These are phyloP conservation scores for Saksenaea oblongispora DNA, from an alignment of 371 early-diverging fungal genomes.

Conservation along the genomic window DNA sequence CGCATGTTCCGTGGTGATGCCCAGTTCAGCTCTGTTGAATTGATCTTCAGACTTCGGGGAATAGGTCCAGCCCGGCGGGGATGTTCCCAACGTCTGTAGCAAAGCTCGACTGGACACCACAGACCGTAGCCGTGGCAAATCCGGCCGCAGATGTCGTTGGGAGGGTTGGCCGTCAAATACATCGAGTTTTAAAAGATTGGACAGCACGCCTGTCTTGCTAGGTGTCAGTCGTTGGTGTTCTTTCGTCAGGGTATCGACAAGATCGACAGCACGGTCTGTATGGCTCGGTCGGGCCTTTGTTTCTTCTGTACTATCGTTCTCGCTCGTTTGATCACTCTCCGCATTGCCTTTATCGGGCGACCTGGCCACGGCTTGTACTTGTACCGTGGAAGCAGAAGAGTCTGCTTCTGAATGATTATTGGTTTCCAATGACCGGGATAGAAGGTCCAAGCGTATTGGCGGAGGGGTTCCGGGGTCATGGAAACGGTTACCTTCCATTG, in stretches of 20 bases:
- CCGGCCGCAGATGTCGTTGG: conserved; percentile 1
- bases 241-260: conserved; percentile 28
- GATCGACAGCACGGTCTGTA: conserved; percentile 28
- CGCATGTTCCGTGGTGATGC: conserved; percentile 15
- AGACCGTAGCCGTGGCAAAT: conserved; percentile 16
- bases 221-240: conserved; percentile 18
- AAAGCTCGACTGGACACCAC: conserved; percentile 21
- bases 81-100: conserved; percentile 20
- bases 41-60: conserved; percentile 26
- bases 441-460: conserved; percentile 9
- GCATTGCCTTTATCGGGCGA: neutral
- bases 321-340: neutral
- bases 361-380: neutral
- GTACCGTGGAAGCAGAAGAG: neutral
- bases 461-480: conserved; percentile 33
- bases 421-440: neutral
- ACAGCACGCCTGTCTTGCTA: conserved; percentile 46
- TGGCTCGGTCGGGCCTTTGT: conserved; percentile 18
- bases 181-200: conserved; percentile 48
- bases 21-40: conserved; percentile 28
- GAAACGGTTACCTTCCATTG: conserved; percentile 28
- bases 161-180: conserved; percentile 22
- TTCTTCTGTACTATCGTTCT: neutral
- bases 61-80: conserved; percentile 10
- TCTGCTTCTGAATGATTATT: neutral